Evolutionary conservation across 768 basidiomycete genomes (phyloP), one percentile per base, ranked within the genome.

Genomic region (Mycena galopus): DNA sequence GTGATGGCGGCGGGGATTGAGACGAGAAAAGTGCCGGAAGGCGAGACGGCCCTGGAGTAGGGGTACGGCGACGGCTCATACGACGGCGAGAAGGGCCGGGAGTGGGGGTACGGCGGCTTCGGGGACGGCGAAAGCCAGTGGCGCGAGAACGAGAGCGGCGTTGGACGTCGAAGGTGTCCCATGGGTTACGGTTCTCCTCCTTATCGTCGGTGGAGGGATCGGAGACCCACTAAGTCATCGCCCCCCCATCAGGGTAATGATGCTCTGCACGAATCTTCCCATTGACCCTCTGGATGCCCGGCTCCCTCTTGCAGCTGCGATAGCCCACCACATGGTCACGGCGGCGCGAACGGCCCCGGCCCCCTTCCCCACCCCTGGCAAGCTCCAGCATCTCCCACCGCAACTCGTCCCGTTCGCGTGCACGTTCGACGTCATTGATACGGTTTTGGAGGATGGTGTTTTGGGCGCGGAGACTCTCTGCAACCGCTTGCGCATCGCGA

Each of bases 371-470:
- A n/a, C 32, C 55, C 33, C 33, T 27, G 2, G 75, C 57, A 30
- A 58, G 29, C 11, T 56, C 51, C 21, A 62, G 10, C 23, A 78
- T 39, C 32, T 77, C 70, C 25, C 69, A 62, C 12, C 70, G 37
- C 44, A 77, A 47, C 30, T 77, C 69, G 32, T 71, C 67, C 5
- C 56, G 68, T 59, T 79, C 75, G 50, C 21, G 51, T 14, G 30
- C 69, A 16, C 64, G 67, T 32, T 75, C 73, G 9, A 69, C 53
- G 11, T 71, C 65, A 29, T 71, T 47, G 29, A 68, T 14, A n/a
- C 35, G 60, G 33, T 50, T 25, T 33, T 76, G 66, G 17, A 73
- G 56, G 9, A 61, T 51, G 27, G 59, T 56, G 60, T 77, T 47
- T 53, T 76, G 65, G 30, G 64, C 57, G 27, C 65, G 58, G 7